Base-by-base conservation (phyloP, 2,329 filamentous ascomycete genomes). In the Phaeosphaeria sp. region DNA sequence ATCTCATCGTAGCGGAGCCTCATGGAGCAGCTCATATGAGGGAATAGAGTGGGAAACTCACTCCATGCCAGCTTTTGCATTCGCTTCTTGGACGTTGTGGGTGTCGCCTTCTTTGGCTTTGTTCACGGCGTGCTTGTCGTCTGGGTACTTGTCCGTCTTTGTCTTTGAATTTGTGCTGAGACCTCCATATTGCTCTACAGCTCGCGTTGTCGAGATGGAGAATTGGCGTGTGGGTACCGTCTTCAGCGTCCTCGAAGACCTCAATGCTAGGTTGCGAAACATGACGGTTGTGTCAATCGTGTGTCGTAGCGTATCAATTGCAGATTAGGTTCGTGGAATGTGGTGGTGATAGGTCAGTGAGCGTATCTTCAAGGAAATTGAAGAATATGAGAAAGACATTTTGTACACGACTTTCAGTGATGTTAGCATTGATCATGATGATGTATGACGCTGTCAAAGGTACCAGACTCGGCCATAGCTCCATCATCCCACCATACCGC, bases 51-150 rank as follows among this genome's bases (percentile, higher is more conserved):
- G 69, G 15, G 22, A 2, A 5, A 69, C 75, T 61, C 69, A 79
- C 77, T 77, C 66, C 48, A 72, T 62, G 10, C 71, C 77, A 6
- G 58, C 62, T 46, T 66, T 63, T 17, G 64, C 57, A 55, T 72
- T 74, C 27, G 69, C 60, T 25, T 67, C 71, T 52, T 78, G 76
- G 10, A 78, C 60, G 51, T 79, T 74, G 25, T 74, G 56, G 6
- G 63, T 63, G 18, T 78, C 74, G 39, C 72, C 69, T 58, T 76
- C 74, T 55, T 73, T 64, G 10, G 60, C 65, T 46, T 71, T 68
- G 4, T 67, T 56, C 23, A 69, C 69, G 5, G 71, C 66, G 18
- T 72, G 65, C 54, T 62, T 63, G 55, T 73, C 68, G 44, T 76
- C 71, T 9, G 57, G 30, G 13, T 36, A 36, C 13, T 36, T 50